Conservation (phyloP, 768 basidiomycete species). For the Auriscalpium orientale region DNA sequence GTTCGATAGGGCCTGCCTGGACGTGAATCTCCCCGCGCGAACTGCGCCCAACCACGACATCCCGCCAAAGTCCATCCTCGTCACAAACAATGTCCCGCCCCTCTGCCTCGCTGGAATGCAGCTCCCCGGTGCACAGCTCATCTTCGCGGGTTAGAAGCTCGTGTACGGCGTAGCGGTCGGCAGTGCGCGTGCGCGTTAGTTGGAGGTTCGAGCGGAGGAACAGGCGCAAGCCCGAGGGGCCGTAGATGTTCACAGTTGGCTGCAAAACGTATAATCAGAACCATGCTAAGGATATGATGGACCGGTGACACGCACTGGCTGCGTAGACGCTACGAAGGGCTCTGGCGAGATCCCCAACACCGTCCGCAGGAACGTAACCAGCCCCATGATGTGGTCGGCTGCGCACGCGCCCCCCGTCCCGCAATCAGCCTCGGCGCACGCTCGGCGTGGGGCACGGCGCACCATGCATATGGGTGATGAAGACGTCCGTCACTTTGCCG, state of each 20-base stretch:
- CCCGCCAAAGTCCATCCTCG: constrained; percentile 58
- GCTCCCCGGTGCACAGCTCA: constrained; percentile 41
- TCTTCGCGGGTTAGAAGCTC: constrained; percentile 63
- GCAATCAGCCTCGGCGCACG: no score
- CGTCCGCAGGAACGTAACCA: constrained; percentile 58
- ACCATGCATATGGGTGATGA: constrained; percentile 84
- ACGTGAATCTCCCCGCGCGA: constrained; percentile 40
- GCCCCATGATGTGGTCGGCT: constrained; percentile 74
- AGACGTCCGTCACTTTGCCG: constrained; percentile 54
- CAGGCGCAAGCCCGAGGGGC: constrained; percentile 67
- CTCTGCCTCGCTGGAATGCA: constrained; percentile 56
- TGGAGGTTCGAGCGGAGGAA: constrained; percentile 67
- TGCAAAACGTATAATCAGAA: neutral
- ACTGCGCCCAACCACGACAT: constrained; percentile 36
- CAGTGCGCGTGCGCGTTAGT: constrained; percentile 55
- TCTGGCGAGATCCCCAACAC: constrained; percentile 33
- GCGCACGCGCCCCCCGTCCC: neutral
- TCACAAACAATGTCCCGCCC: constrained; percentile 53
- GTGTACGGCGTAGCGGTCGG: constrained; percentile 66
- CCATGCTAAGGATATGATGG: no score
- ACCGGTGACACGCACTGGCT: no score
- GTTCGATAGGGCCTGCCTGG: constrained; percentile 68
- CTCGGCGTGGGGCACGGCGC: constrained; percentile 3
- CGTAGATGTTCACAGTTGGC: constrained; percentile 64
- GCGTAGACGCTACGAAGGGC: no score